A percentile compares a stretch with the other conserved stretches of the same genome.
Evolutionary conservation across 495 filamentous ascomycete species (phyloP).

Genomic region (Echria macrotheca): DNA sequence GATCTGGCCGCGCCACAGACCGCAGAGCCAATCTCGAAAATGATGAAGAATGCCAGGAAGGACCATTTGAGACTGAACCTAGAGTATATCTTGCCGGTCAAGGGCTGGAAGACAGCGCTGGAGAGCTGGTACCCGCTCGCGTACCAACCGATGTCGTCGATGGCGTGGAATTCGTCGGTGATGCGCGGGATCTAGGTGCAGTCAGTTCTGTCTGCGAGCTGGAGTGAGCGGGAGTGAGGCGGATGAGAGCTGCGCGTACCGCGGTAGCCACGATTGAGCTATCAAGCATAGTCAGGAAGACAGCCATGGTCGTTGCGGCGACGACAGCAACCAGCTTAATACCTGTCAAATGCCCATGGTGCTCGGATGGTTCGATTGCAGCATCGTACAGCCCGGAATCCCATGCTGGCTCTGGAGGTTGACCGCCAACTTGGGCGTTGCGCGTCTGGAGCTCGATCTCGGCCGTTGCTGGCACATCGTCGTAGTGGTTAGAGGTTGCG

Average conservation of each 20-base stretch:
- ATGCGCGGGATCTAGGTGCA: slow-evolving; percentile 37
- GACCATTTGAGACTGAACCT: slow-evolving; percentile 40
- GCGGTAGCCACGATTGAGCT: slow-evolving; percentile 47
- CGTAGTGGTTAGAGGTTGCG: too few species aligned
- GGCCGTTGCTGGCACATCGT: too few species aligned
- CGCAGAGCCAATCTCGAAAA: slow-evolving; percentile 45
- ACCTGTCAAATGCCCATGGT: slow-evolving; percentile 3
- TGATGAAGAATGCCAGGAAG: slow-evolving; percentile 33
- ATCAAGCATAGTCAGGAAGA: slow-evolving; percentile 48
- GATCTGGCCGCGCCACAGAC: slow-evolving; percentile 46
- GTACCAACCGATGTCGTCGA: slow-evolving; percentile 50
- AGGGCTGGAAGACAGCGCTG: slow-evolving; percentile 42
- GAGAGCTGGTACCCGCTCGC: slow-evolving; percentile 48
- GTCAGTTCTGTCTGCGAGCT: neutral
- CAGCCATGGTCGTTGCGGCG: slow-evolving; percentile 28
- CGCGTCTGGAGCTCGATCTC: too few species aligned
- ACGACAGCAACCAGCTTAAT: slow-evolving; percentile 11
- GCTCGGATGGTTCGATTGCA: neutral
- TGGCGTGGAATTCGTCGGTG: slow-evolving; percentile 41
- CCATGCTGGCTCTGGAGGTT: too few species aligned
- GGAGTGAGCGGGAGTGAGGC: neutral
- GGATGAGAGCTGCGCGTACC: slow-evolving; percentile 9
- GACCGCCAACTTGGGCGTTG: too few species aligned
- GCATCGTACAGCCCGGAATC: neutral
- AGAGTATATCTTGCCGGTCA: slow-evolving; percentile 49